These are phyloP conservation scores for Grifola frondosa DNA, from an alignment of 1,284 basidiomycete genomes.

Conservation along the genomic window DNA sequence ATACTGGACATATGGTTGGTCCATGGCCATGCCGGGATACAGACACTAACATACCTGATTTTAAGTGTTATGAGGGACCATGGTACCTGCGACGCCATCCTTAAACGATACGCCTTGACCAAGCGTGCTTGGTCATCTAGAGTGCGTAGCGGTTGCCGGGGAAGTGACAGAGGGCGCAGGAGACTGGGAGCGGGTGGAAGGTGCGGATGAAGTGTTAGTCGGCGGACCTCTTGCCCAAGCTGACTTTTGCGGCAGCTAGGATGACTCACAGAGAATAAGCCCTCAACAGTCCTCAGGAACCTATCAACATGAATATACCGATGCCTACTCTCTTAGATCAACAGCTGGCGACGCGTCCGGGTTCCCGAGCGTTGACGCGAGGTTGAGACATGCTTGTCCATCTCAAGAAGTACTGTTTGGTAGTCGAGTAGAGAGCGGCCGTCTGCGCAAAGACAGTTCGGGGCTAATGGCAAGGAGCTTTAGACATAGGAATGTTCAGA, in stretches of 20 bases:
- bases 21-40: slow-evolving; percentile 30
- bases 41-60: slow-evolving; percentile 50
- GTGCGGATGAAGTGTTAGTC: slow-evolving; percentile 50
- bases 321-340: no score
- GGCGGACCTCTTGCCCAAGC: slow-evolving; percentile 85
- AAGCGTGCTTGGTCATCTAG: slow-evolving; percentile 69
- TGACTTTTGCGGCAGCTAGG: slow-evolving; percentile 71
- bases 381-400: no score
- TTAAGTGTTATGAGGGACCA: slow-evolving; percentile 43
- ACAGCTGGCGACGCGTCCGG: no score
- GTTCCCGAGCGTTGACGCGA: no score
- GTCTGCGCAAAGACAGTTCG: slow-evolving; percentile 58
- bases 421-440: slow-evolving; percentile 63
- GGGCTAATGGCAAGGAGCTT: slow-evolving; percentile 52
- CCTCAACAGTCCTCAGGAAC: no score
- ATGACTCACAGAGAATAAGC: no score
- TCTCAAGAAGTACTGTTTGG: slow-evolving; percentile 63
- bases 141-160: slow-evolving; percentile 56
- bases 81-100: slow-evolving; percentile 59
- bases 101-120: slow-evolving; percentile 69
- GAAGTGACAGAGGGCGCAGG: slow-evolving; percentile 55
- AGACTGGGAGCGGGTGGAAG: slow-evolving; percentile 73
- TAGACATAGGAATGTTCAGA: slow-evolving; percentile 73
- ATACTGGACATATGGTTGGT: slow-evolving; percentile 32
- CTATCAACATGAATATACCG: no score